Evolutionary conservation across 345 rosid genomes (phyloP).

Genomic region (Moricandia moricandioides): DNA sequence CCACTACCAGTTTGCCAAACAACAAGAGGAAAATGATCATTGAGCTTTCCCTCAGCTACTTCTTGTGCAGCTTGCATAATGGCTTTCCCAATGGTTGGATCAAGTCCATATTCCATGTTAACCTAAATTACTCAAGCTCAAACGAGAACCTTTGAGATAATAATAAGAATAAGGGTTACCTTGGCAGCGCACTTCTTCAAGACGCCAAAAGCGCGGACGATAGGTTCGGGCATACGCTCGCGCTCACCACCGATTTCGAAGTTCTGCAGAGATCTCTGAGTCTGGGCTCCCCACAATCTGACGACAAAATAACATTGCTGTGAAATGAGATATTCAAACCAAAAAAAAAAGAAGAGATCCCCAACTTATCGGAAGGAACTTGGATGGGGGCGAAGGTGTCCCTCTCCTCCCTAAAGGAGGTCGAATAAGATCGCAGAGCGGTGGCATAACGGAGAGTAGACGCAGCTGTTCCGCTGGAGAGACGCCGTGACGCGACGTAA

Average conservation of each 20-base stretch:
- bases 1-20: slow-evolving; percentile 99
- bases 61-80: slow-evolving; percentile 93
- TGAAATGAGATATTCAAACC: no score
- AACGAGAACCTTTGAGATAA: no score
- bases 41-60: slow-evolving; percentile 85
- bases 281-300: slow-evolving; percentile 97
- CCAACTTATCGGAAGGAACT: slow-evolving; percentile 80
- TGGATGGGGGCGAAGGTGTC: slow-evolving; percentile 94
- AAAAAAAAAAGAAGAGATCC: slow-evolving; percentile 4
- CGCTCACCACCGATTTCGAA: slow-evolving; percentile 94
- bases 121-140: slow-evolving; percentile 44
- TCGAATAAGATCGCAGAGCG: slow-evolving; percentile 51
- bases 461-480: slow-evolving; percentile 46
- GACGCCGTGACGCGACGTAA: slow-evolving; percentile 55
- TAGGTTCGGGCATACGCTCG: slow-evolving; percentile 93
- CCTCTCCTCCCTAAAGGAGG: slow-evolving; percentile 76
- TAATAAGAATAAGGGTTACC: slow-evolving; percentile 43
- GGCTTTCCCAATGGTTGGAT: slow-evolving; percentile 76
- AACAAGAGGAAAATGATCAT: slow-evolving; percentile 85
- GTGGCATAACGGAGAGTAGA: slow-evolving; percentile 41
- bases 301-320: not conserved
- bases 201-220: slow-evolving; percentile 86
- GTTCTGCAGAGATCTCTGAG: slow-evolving; percentile 90
- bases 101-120: slow-evolving; percentile 91
- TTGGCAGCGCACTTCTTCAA: slow-evolving; percentile 96